Base-by-base conservation (phyloP, 2,329 filamentous ascomycete species). In the Arthrobotrys sinensis region DNA sequence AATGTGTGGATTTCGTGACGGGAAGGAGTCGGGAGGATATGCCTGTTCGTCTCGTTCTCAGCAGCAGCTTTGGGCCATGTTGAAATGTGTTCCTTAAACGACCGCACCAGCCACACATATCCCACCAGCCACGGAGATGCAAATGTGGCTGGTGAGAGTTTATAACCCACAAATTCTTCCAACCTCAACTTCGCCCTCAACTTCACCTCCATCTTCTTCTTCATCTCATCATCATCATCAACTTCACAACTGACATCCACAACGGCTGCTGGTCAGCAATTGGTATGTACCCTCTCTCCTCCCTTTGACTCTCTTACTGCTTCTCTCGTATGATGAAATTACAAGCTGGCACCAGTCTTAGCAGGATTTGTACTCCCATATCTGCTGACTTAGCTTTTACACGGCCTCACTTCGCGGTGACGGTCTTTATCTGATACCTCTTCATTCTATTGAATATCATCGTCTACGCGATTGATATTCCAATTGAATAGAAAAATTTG, bases 321-420 rank as follows among this genome's bases (percentile, higher is more conserved):
- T 36, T 21, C 14, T n/a, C 10, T 46, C 32, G 28, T 46, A 73
- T 79, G 75, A 79, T 79, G 75, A 79, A 68, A 79, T 66, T 63
- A 67, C 46, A 72, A 78, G 75, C 75, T 79, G 75, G 75, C 75
- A 79, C 75, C 75, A 79, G 75, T 79, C 75, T 63, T 68, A 79
- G 75, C 73, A 77, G 68, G 75, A 79, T 50, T 79, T 79, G 75
- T 79, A 79, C 75, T 79, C 75, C 68, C 68, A 63, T 50, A 67
- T 72, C 67, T 79, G 75, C 75, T 67, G 75, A 79, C 75, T 65
- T 79, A 78, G 75, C 75, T 79, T 79, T 73, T 66, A 60, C 21
- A 43, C 55, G 73, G 73, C 73, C 73, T 71, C 72, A 76, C 72
- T 76, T 64, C 72, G 72, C 72, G 65, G 72, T 77, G 65, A 77